Conservation (phyloP, 345 rosid genomes). For the Linum trigynum region DNA sequence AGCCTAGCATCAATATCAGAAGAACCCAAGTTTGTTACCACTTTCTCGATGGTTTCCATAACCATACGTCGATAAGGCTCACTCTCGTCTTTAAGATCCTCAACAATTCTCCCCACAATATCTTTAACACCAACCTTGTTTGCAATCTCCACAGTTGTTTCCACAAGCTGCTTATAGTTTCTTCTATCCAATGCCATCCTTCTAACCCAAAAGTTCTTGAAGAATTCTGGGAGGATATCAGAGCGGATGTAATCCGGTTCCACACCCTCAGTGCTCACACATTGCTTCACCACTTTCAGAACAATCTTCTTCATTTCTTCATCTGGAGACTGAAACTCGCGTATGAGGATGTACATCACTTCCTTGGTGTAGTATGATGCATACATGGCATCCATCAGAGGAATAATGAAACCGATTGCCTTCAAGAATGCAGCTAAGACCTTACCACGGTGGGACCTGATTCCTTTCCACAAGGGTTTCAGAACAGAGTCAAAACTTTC, state of each 20-base stretch:
- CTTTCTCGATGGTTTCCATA: constrained; percentile 99
- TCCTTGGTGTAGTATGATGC: constrained; percentile 96
- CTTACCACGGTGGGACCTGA: constrained; percentile 94
- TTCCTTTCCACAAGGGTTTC: constrained; percentile 99
- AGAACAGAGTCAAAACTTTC: constrained; percentile 95
- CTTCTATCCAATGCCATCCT: constrained; percentile 97
- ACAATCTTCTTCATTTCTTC: constrained; percentile 99
- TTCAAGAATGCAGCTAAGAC: constrained; percentile 98
- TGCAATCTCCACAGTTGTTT: constrained; percentile 96
- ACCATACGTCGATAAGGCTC: constrained; percentile 93
- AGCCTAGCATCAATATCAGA: constrained; percentile 88
- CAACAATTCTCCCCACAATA: constrained; percentile 82
- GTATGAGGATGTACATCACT: constrained; percentile 89
- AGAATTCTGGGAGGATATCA: constrained; percentile 93
- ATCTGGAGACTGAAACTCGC: constrained; percentile 98
- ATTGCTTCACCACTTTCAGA: constrained; percentile 93
- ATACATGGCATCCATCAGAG: constrained; percentile 93
- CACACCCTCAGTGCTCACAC: constrained; percentile 98
- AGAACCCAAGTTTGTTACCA: constrained; percentile 83
- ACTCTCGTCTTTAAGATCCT: constrained; percentile 95
- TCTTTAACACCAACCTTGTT: constrained; percentile 94
- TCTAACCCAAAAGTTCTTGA: constrained; percentile 85
- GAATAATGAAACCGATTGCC: constrained; percentile 97
- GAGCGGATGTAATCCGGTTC: constrained; percentile 79
- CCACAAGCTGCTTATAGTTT: constrained; percentile 87